A percentile compares a stretch with the other conserved stretches of the same genome.
phyloP scores from a whole-genome alignment of 352 stramenopile genomes.

The Phytophthora gonapodyides region DNA sequence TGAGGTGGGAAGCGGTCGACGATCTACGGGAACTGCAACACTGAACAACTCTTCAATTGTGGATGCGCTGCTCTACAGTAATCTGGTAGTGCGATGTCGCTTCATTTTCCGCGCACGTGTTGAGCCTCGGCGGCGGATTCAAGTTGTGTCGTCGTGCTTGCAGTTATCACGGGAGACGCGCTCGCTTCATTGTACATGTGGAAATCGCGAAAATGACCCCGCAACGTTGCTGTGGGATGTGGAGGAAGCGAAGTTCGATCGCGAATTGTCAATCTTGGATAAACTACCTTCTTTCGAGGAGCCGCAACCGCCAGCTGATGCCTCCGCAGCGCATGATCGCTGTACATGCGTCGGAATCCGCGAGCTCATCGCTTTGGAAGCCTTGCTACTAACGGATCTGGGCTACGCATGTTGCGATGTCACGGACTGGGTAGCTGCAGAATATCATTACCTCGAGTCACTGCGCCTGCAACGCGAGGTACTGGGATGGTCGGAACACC shows the following conservation, averaged over 20 bases:
- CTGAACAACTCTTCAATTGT: constrained; percentile 72
- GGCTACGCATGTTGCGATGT: constrained; percentile 80
- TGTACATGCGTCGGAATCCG: constrained; percentile 76
- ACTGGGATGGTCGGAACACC: constrained; percentile 71
- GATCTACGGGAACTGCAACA: constrained; percentile 13
- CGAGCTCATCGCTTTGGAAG: constrained; percentile 76
- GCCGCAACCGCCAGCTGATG: constrained; percentile 33
- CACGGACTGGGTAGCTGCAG: constrained; percentile 72
- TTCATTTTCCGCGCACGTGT: constrained; percentile 84
- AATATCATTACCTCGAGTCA: constrained; percentile 82
- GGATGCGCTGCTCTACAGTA: constrained; percentile 78
- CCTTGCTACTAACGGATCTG: constrained; percentile 72
- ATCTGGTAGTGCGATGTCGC: constrained; percentile 74
- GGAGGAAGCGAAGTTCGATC: constrained; percentile 76
- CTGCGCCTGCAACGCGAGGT: constrained; percentile 81
- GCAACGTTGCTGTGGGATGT: constrained; percentile 69
- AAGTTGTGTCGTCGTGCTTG: constrained; percentile 71
- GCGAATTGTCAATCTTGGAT: constrained; percentile 64
- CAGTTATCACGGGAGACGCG: constrained; percentile 72
- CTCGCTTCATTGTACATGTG: constrained; percentile 71
- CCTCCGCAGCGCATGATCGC: constrained; percentile 33
- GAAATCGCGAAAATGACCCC: constrained; percentile 76
- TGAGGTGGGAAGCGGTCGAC: constrained; percentile 15
- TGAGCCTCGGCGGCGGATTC: constrained; percentile 69
- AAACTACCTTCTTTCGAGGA: constrained; percentile 70